phyloP scores from a whole-genome alignment of 371 early-diverging fungal genomes.

The Catenaria anguillulae region DNA sequence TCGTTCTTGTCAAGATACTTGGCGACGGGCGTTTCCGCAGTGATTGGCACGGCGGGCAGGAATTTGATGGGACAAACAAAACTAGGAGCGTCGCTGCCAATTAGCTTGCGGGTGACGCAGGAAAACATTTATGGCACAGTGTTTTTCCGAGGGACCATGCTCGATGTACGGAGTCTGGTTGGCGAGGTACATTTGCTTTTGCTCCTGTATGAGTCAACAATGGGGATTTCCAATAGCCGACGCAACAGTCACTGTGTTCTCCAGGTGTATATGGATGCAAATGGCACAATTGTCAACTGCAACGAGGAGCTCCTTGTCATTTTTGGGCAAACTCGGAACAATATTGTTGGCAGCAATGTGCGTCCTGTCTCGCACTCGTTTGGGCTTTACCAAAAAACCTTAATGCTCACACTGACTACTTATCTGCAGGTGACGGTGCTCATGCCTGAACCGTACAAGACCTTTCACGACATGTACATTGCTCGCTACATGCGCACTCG shows the following conservation, averaged over 20 bases:
- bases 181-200: not conserved
- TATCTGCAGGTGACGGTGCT: too few relatives aligned
- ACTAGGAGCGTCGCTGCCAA: not conserved
- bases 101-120: not conserved
- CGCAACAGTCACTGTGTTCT: too few relatives aligned
- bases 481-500: too few relatives aligned
- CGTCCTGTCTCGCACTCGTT: not conserved
- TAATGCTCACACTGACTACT: too few relatives aligned
- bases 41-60: conserved; percentile 16
- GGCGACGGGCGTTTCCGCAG: conserved; percentile 13
- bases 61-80: conserved; percentile 11
- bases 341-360: not conserved
- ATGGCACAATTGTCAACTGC: not conserved
- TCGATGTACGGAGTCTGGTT: not conserved
- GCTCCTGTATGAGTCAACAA: too few relatives aligned
- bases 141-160: too few relatives aligned
- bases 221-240: too few relatives aligned
- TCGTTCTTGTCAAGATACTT: conserved; percentile 16
- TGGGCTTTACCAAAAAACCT: too few relatives aligned
- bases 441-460: too few relatives aligned
- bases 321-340: not conserved
- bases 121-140: not conserved
- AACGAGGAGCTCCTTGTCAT: not conserved
- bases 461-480: too few relatives aligned
- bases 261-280: not conserved